phyloP scores from a whole-genome alignment of 805 yeast genomes.

The Barnettozyma vustinii region DNA sequence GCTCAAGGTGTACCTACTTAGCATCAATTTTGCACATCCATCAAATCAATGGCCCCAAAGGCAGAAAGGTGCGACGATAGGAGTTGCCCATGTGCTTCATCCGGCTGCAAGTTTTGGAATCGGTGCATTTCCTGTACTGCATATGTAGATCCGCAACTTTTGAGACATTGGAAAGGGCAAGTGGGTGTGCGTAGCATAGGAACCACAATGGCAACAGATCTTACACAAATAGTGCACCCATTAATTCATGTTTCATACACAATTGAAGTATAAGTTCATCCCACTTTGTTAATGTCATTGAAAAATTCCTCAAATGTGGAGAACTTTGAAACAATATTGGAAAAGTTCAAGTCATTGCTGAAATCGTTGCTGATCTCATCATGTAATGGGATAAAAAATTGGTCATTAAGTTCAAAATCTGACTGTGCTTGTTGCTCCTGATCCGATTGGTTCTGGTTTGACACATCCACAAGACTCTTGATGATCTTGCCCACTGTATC shows the following conservation, averaged over 20 bases:
- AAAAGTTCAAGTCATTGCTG: slow-evolving; percentile 9
- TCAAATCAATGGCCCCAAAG: neutral
- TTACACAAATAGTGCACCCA: no score
- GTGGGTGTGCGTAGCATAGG: no score
- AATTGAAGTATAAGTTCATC: neutral
- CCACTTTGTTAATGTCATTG: slow-evolving; percentile 32
- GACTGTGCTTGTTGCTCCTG: neutral
- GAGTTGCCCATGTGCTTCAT: neutral
- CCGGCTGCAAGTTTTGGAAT: no score
- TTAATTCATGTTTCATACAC: neutral
- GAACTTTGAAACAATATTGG: slow-evolving; percentile 22
- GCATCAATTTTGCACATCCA: neutral
- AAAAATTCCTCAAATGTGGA: slow-evolving; percentile 53
- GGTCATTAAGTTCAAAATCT: slow-evolving; percentile 6
- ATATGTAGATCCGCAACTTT: no score
- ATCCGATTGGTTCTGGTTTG: slow-evolving; percentile 3
- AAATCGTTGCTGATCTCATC: slow-evolving; percentile 24
- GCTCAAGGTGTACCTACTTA: no score
- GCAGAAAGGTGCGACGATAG: no score
- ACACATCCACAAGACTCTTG: slow-evolving; percentile 36
- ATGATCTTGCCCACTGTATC: slow-evolving; percentile 54
- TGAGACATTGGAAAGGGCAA: no score
- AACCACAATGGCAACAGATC: no score
- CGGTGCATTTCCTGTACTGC: no score
- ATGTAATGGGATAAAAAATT: slow-evolving; percentile 20